phyloP scores from a whole-genome alignment of 2,329 filamentous ascomycete genomes.

The Diplodia intermedia region DNA sequence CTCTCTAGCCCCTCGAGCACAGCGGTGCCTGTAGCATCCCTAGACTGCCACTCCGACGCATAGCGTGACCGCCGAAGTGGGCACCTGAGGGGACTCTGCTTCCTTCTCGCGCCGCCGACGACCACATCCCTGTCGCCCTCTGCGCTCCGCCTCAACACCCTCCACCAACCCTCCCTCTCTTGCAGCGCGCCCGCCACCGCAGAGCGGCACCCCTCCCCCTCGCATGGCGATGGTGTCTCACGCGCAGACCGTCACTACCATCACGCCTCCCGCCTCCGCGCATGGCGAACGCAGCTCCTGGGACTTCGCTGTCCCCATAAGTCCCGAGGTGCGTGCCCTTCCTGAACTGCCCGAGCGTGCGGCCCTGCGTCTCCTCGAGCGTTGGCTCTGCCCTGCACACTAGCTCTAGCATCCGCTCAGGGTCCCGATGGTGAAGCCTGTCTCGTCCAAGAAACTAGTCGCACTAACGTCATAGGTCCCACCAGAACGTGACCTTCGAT shows the following conservation, averaged over 20 bases:
- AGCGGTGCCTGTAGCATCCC: constrained; percentile 16
- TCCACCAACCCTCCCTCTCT: constrained; percentile 18
- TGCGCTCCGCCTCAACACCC: constrained; percentile 26
- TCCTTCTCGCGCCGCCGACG: constrained; percentile 28
- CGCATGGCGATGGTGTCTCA: constrained; percentile 32
- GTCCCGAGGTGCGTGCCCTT: constrained; percentile 43
- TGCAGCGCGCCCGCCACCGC: constrained; percentile 21
- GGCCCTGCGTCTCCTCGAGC: constrained; percentile 9
- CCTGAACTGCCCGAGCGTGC: neutral
- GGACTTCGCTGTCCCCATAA: constrained; percentile 50
- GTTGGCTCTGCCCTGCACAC: constrained; percentile 39
- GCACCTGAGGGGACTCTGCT: constrained; percentile 19
- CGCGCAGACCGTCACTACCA: constrained; percentile 40
- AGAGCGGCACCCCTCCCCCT: constrained; percentile 8
- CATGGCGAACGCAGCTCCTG: constrained; percentile 48
- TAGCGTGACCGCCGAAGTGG: constrained; percentile 19
- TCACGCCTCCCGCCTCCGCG: constrained; percentile 50
- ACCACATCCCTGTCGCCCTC: constrained; percentile 29
- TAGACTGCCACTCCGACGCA: neutral
- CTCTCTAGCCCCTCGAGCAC: constrained; percentile 25
- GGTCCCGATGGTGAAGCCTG: constrained; percentile 35
- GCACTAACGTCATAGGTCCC: constrained; percentile 31
- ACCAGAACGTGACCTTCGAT: constrained; percentile 40
- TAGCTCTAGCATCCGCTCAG: constrained; percentile 33
- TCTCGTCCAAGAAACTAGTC: constrained; percentile 35